phyloP scores from a whole-genome alignment of 2,329 filamentous ascomycete species.

The Phyllosticta paracitricarpa region DNA sequence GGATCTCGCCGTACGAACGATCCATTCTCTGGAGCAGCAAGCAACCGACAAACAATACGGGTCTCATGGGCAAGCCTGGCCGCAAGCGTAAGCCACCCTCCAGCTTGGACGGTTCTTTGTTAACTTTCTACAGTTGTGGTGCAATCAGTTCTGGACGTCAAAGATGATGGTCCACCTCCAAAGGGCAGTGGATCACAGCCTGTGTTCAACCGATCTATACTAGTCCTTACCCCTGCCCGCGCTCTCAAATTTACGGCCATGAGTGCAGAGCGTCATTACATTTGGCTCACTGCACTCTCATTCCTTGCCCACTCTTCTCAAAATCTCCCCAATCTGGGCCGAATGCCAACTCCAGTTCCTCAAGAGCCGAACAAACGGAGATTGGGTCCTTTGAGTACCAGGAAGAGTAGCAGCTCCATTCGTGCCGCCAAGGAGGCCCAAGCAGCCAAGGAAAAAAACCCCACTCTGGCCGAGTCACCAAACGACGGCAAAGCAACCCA shows the following conservation, averaged over 20 bases:
- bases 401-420: conserved; percentile 19
- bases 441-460: not conserved
- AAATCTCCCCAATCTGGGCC: conserved; percentile 63
- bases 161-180: conserved; percentile 80
- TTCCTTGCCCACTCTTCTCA: conserved; percentile 88
- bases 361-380: conserved; percentile 20
- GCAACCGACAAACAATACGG: conserved; percentile 79
- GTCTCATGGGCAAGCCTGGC: conserved; percentile 86
- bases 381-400: not conserved
- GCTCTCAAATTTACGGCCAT: conserved; percentile 90
- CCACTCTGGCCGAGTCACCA: conserved; percentile 20
- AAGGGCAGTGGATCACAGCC: conserved; percentile 49
- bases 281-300: conserved; percentile 89
- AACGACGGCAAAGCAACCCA: conserved; percentile 31
- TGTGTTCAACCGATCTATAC: conserved; percentile 83
- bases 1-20: conserved; percentile 92
- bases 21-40: conserved; percentile 98
- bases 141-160: conserved; percentile 93
- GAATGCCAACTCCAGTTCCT: conserved; percentile 33
- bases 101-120: conserved; percentile 15
- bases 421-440: conserved; percentile 21
- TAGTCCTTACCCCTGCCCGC: conserved; percentile 86
- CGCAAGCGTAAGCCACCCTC: conserved; percentile 68
- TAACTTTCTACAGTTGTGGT: conserved; percentile 60
- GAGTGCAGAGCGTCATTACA: conserved; percentile 75